phyloP scores from a whole-genome alignment of 2,329 filamentous ascomycete genomes.

The Onygenales sp. region DNA sequence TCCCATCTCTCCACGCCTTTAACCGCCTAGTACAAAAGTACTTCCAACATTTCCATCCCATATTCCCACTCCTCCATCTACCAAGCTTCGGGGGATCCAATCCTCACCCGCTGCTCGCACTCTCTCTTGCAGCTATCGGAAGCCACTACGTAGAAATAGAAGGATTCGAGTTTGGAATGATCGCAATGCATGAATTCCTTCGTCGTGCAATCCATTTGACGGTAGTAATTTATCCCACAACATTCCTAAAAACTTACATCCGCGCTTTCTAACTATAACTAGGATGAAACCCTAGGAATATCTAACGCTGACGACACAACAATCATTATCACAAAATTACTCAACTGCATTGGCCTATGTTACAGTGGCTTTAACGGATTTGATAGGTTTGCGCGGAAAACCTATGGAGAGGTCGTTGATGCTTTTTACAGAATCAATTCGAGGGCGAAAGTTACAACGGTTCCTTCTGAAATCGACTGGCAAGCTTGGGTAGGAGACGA shows the following conservation, averaged over 20 bases:
- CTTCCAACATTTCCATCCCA: background rate
- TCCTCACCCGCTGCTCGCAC: background rate
- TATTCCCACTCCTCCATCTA: too few species aligned
- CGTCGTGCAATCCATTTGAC: background rate
- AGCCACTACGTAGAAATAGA: background rate
- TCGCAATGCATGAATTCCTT: background rate
- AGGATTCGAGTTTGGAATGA: background rate
- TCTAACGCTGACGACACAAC: background rate
- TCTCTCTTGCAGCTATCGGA: background rate
- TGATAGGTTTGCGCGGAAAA: background rate
- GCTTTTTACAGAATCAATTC: too few species aligned
- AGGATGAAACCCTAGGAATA: too few species aligned
- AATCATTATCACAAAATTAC: background rate
- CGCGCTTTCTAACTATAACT: too few species aligned
- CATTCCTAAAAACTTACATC: too few species aligned
- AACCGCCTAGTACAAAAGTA: background rate
- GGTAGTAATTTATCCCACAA: background rate
- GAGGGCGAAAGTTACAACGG: too few species aligned
- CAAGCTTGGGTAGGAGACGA: too few species aligned
- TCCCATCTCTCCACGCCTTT: background rate
- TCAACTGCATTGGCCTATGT: background rate
- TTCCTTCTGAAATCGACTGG: too few species aligned
- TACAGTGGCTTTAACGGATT: background rate
- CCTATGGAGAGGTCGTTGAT: background rate
- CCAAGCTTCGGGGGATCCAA: too few species aligned